Evolutionary conservation across 306 rosid genomes (phyloP).

Genomic region (Trifolium subterraneum): DNA sequence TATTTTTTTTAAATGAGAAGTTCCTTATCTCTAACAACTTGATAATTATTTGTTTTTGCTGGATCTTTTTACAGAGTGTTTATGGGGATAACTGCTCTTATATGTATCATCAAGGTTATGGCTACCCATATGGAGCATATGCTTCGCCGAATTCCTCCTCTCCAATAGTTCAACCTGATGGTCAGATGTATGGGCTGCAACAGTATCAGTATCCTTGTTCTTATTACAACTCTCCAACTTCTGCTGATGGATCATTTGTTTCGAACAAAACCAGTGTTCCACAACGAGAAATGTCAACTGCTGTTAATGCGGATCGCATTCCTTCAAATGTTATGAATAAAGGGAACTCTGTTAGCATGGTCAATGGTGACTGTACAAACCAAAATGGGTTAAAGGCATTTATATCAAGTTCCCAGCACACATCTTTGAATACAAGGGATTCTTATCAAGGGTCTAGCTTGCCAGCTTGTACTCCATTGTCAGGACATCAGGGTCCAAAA

Average conservation of each 20-base stretch:
- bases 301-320: conserved; percentile 36
- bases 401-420: conserved; percentile 43
- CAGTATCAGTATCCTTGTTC: conserved; percentile 59
- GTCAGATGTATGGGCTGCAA: conserved; percentile 51
- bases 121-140: conserved; percentile 52
- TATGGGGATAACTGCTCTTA: conserved; percentile 55
- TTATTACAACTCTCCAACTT: conserved; percentile 49
- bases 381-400: conserved; percentile 44
- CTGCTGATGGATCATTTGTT: conserved; percentile 41
- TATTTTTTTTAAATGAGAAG: no score
- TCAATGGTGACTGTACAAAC: conserved; percentile 34
- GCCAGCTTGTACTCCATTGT: conserved; percentile 41
- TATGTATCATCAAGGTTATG: conserved; percentile 56
- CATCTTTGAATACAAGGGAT: conserved; percentile 41
- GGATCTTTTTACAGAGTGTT: conserved; percentile 45
- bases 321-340: conserved; percentile 39
- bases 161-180: conserved; percentile 52
- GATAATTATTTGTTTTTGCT: neutral
- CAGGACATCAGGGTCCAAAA: conserved; percentile 50
- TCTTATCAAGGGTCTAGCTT: conserved; percentile 46
- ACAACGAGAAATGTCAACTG: conserved; percentile 43
- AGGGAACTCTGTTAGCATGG: conserved; percentile 35
- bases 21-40: neutral
- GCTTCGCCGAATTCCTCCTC: conserved; percentile 41
- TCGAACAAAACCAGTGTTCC: conserved; percentile 38